A percentile compares a stretch with the other conserved stretches of the same genome.
Conservation (phyloP, 2,329 filamentous ascomycete species). For the Chaetomium olivaceum region DNA sequence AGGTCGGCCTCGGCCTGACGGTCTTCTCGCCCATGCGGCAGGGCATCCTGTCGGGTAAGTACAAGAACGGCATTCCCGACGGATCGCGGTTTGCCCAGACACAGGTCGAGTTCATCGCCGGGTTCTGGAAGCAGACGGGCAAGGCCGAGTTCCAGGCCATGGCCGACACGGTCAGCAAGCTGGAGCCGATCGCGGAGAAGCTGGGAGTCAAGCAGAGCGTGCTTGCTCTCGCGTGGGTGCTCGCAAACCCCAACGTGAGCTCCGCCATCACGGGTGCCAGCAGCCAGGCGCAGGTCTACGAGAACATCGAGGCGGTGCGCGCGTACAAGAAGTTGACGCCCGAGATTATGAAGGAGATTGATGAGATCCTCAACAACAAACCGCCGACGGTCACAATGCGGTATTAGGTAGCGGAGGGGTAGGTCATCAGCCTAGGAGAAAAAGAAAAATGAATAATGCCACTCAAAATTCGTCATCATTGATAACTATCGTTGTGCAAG, state of each 20-base stretch:
- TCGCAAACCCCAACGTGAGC: conserved; percentile 62
- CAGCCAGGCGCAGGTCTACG: conserved; percentile 58
- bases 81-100: conserved; percentile 60
- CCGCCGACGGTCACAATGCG: conserved; percentile 46
- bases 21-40: conserved; percentile 57
- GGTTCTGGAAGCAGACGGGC: conserved; percentile 55
- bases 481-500: not conserved
- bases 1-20: conserved; percentile 56
- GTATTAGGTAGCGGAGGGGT: conserved; percentile 31
- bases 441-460: not conserved
- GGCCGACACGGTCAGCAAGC: conserved; percentile 57
- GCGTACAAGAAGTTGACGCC: conserved; percentile 58
- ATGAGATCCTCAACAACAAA: conserved; percentile 60
- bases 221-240: conserved; percentile 63
- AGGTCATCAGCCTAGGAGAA: not conserved
- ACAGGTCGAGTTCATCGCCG: conserved; percentile 57
- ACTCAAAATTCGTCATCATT: not conserved
- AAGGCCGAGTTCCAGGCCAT: conserved; percentile 53
- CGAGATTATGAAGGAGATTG: conserved; percentile 61
- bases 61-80: conserved; percentile 63
- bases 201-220: conserved; percentile 59
- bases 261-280: conserved; percentile 64
- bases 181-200: conserved; percentile 64
- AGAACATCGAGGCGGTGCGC: conserved; percentile 57
- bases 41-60: conserved; percentile 62